A percentile compares a stretch with the other conserved stretches of the same genome.
Conservation (phyloP, 345 rosid species). For the Firmiana major region DNA sequence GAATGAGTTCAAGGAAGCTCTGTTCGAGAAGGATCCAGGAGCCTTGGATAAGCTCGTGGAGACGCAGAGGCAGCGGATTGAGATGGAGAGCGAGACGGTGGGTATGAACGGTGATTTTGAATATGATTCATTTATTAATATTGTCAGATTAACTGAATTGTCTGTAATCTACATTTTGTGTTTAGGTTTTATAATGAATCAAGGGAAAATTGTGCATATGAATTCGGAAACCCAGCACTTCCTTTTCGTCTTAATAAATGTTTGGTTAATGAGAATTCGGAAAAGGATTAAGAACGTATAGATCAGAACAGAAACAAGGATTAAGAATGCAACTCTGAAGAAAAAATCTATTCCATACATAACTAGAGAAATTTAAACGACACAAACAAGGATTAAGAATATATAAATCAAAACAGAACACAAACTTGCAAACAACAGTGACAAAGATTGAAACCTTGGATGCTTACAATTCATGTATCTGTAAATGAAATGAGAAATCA, state of each 20-base stretch:
- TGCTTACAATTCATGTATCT: neutral
- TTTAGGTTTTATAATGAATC: neutral
- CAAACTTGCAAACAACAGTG: no score
- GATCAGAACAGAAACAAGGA: no score
- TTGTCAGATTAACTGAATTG: neutral
- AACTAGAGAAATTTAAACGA: no score
- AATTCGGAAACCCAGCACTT: neutral
- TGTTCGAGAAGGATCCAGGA: conserved; percentile 80
- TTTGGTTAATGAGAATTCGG: neutral
- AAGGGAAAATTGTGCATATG: neutral
- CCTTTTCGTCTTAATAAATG: no score
- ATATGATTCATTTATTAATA: neutral
- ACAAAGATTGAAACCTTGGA: neutral
- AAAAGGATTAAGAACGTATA: neutral
- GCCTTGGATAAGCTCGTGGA: conserved; percentile 72
- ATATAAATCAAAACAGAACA: no score
- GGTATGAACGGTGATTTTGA: conserved; percentile 24
- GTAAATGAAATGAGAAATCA: neutral
- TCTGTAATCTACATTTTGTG: neutral
- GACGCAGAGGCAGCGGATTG: conserved; percentile 64
- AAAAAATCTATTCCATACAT: no score
- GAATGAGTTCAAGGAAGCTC: conserved; percentile 80
- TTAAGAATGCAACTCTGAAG: no score
- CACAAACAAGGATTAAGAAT: no score
- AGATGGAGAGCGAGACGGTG: conserved; percentile 38